Conservation (phyloP, 2,329 filamentous ascomycete genomes). For the Diaporthe ilicicola region DNA sequence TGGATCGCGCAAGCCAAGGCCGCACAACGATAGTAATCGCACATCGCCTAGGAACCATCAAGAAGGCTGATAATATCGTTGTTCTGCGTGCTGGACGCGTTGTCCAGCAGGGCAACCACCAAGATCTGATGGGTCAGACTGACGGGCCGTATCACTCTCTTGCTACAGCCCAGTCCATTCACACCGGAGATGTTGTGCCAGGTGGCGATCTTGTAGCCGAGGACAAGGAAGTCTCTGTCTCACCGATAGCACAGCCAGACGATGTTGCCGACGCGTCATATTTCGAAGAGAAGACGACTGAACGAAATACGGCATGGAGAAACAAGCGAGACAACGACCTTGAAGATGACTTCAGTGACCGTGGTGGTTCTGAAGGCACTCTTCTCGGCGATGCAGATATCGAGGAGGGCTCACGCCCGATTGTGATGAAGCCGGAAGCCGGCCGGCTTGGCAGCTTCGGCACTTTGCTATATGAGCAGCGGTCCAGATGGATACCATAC, state of each 20-base stretch:
- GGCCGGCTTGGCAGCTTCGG: neutral
- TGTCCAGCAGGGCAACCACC: neutral
- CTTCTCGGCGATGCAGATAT: slow-evolving; percentile 5
- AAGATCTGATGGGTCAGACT: neutral
- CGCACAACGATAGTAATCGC: slow-evolving; percentile 10
- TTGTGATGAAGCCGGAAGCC: neutral
- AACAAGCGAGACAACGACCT: slow-evolving; percentile 29
- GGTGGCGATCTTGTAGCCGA: slow-evolving; percentile 53
- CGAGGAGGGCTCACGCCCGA: neutral
- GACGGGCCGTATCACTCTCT: neutral
- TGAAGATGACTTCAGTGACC: neutral
- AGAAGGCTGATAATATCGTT: slow-evolving; percentile 7
- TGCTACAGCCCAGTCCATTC: neutral
- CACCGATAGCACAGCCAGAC: neutral
- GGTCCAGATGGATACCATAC: slow-evolving; percentile 3
- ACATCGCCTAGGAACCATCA: slow-evolving; percentile 1
- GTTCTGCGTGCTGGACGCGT: neutral
- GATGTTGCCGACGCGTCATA: slow-evolving; percentile 30
- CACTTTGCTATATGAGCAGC: slow-evolving; percentile 13
- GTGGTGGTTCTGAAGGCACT: neutral
- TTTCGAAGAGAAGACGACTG: slow-evolving; percentile 71
- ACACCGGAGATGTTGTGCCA: neutral
- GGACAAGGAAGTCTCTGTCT: neutral
- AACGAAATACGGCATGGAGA: slow-evolving; percentile 81
- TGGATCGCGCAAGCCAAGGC: neutral